A percentile compares a stretch with the other conserved stretches of the same genome.
phyloP scores from a whole-genome alignment of 73 alveolate genomes.

The Symbiodinium natans region DNA sequence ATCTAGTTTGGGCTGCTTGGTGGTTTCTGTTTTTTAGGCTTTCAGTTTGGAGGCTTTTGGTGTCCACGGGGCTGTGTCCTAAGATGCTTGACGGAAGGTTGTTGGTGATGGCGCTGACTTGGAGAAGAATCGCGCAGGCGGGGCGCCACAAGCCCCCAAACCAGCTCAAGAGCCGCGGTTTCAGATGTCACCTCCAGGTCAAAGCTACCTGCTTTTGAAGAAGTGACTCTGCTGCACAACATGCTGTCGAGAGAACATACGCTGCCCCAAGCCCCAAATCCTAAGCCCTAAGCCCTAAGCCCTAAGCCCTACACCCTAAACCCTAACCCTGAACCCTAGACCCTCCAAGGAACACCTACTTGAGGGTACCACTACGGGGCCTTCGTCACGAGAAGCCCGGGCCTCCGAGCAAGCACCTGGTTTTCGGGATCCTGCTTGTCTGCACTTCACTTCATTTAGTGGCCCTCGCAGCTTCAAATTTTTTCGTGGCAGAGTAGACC shows the following conservation, averaged over 20 bases:
- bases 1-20: no score
- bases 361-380: constrained; percentile 83
- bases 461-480: not conserved
- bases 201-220: constrained; percentile 73
- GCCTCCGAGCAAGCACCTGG: not conserved
- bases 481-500: not conserved
- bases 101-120: constrained; percentile 88
- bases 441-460: not conserved
- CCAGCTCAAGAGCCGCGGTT: not conserved
- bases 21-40: no score
- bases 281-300: no score
- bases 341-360: constrained; percentile 73
- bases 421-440: not conserved
- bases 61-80: no score
- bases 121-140: constrained; percentile 85
- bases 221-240: constrained; percentile 18
- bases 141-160: not conserved
- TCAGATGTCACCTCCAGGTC: not conserved
- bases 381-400: constrained; percentile 77
- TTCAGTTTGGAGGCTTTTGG: no score
- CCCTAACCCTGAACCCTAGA: no score
- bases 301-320: no score
- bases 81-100: no score
- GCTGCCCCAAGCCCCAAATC: no score
- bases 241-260: not conserved